Percentiles rank a stretch among this genome's conserved stretches.
Evolutionary conservation across 1,284 basidiomycete species (phyloP).

Genomic region (Sporisorium sorghi): DNA sequence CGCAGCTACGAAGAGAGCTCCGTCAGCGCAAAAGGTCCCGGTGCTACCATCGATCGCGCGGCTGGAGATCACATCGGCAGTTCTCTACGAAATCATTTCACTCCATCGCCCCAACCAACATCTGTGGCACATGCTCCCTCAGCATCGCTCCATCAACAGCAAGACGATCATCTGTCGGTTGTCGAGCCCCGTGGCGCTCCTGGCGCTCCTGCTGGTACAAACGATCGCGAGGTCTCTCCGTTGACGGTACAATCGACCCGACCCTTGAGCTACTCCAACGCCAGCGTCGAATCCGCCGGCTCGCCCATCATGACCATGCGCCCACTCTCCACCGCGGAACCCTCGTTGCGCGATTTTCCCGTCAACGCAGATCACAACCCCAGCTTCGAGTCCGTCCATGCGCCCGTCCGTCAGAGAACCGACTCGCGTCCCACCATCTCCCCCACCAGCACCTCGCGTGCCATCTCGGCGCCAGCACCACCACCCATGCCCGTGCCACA

Average conservation of each 20-base stretch:
- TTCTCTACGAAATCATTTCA: constrained; percentile 25
- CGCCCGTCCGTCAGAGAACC: constrained; percentile 33
- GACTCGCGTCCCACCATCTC: constrained; percentile 46
- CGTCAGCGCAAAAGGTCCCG: constrained; percentile 34
- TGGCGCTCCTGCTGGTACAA: not conserved
- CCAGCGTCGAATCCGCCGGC: constrained; percentile 27
- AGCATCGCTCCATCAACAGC: constrained; percentile 9
- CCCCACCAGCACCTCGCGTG: constrained; percentile 30
- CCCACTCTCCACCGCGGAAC: constrained; percentile 17
- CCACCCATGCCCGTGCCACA: constrained; percentile 40
- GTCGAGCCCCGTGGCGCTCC: constrained; percentile 17
- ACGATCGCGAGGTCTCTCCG: constrained; percentile 4
- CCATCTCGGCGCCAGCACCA: constrained; percentile 33
- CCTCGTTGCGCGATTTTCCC: constrained; percentile 43
- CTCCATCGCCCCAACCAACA: constrained; percentile 13
- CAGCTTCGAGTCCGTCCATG: constrained; percentile 33
- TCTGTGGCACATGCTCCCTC: not conserved
- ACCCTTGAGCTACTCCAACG: constrained; percentile 15
- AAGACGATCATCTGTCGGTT: constrained; percentile 7
- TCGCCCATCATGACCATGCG: constrained; percentile 50
- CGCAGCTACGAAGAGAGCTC: constrained; percentile 45
- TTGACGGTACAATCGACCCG: not conserved
- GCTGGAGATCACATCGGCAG: constrained; percentile 34
- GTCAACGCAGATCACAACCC: constrained; percentile 26
- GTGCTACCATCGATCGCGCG: constrained; percentile 33